Percentiles rank a stretch among this genome's conserved stretches.
Evolutionary conservation across 225 moss, liverwort and hornwort genomes (phyloP).

Genomic region (Physcomitrellopsis africana): DNA sequence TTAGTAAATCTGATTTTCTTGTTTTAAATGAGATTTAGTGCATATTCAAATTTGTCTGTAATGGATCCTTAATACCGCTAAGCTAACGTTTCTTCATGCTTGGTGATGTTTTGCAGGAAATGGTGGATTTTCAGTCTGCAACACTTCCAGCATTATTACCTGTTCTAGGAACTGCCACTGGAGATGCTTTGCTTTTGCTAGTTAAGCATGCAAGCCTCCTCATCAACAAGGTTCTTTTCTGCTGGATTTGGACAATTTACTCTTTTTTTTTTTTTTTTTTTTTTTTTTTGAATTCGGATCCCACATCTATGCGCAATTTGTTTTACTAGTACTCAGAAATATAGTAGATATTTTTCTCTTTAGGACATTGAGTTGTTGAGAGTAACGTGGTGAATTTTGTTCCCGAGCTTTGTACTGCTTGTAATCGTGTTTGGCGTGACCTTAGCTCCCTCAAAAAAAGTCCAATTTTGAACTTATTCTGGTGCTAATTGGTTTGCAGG

Average conservation of each 20-base stretch:
- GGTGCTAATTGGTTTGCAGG: constrained; percentile 53
- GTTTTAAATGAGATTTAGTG: neutral
- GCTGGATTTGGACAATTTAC: neutral
- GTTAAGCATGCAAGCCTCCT: constrained; percentile 73
- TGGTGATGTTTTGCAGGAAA: constrained; percentile 48
- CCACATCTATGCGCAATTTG: neutral
- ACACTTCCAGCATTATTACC: constrained; percentile 70
- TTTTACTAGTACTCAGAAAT: constrained; percentile 3
- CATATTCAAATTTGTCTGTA: neutral
- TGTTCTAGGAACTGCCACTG: constrained; percentile 58
- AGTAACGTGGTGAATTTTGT: neutral
- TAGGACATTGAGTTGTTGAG: constrained; percentile 11
- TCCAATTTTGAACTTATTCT: neutral
- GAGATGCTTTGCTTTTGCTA: constrained; percentile 63
- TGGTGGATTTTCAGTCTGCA: constrained; percentile 57
- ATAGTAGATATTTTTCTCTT: neutral
- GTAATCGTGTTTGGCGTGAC: neutral
- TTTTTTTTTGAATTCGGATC: neutral
- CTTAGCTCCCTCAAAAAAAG: neutral
- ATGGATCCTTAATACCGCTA: neutral
- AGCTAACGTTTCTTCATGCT: neutral
- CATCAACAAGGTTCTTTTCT: constrained; percentile 56
- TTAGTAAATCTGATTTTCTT: neutral
- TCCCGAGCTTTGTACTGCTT: neutral
- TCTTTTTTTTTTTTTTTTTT: neutral